Base-by-base conservation (phyloP, 78 protist species). In the Dictyostelium purpureum region DNA sequence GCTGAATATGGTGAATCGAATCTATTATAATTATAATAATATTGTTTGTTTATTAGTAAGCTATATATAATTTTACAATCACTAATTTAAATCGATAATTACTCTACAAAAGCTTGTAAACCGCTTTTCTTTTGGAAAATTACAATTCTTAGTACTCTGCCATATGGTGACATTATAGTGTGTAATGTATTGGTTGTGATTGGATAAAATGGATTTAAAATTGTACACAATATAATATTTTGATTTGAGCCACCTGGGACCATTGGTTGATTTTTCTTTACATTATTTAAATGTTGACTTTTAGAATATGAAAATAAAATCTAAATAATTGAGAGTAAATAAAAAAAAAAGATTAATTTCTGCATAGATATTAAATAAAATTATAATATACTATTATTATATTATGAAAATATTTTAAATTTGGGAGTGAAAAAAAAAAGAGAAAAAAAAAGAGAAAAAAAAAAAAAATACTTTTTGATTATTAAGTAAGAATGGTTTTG, bases 1-100 rank as follows among this genome's bases (percentile, higher is more conserved):
- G 95, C 95, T 33, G 91, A 71, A 52, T 90, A 82, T 70, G 78
- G 52, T 31, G 77, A 77, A 38, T 90, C 95, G 71, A 90, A 90
- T 49, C 94, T 88, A 18, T 19, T 19, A 40, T 37, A 7, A 73
- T 24, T 24, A 63, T 38, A 47, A 11, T 6, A 42, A 77, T 0
- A 24, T 47, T 59, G 28, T 77, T 38, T 21, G 18, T 21, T 61
- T 35, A 45, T 40, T 28, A 33, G 0, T 14, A 33, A 37, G 10
- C 24, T 7, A 67, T 12, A 38, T 19, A n/a, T 4, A 33, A 12
- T 63, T 16, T 14, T 16, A 40, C 66, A 47, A 47, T 47, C 52
- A 47, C 7, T 14, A 47, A 43, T 43, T 9, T 9, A 43, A 7
- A 43, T 43, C 4, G 4, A 9, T 4, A 9, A 24, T 21, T 71